These are phyloP conservation scores for Yarrowia galli DNA, from an alignment of 1,139 yeast species.

Conservation along the genomic window DNA sequence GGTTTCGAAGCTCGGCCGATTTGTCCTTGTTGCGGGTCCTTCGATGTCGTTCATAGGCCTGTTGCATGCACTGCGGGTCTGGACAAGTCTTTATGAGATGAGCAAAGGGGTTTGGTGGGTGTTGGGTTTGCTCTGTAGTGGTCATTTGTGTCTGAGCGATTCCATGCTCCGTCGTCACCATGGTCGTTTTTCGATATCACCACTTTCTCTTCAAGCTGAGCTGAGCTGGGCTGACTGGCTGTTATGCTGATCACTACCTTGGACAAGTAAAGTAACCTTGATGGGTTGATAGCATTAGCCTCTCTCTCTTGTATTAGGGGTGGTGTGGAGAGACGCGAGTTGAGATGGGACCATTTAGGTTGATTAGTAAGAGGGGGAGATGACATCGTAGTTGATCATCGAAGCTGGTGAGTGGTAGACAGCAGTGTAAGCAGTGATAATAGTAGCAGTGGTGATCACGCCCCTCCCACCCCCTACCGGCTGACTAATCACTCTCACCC, in stretches of 20 bases:
- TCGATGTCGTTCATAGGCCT: constrained; percentile 34
- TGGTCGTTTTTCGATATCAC: not conserved
- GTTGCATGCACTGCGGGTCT: constrained; percentile 20
- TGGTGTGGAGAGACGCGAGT: constrained; percentile 10
- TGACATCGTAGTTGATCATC: too few relatives aligned
- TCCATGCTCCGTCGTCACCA: constrained; percentile 35
- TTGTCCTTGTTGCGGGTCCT: constrained; percentile 33
- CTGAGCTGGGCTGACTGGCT: too few relatives aligned
- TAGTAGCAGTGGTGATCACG: too few relatives aligned
- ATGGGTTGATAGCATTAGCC: constrained; percentile 5
- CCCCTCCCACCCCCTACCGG: too few relatives aligned
- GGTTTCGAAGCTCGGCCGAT: constrained; percentile 5
- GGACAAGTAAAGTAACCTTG: constrained; percentile 15
- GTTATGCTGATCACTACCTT: constrained; percentile 6
- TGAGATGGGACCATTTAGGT: not conserved
- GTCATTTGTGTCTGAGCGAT: not conserved
- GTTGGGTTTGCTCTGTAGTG: too few relatives aligned
- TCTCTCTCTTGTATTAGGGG: not conserved
- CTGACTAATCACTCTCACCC: too few relatives aligned
- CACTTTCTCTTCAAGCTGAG: not conserved
- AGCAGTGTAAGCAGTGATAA: too few relatives aligned
- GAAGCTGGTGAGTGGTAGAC: too few relatives aligned
- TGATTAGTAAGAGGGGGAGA: constrained; percentile 1
- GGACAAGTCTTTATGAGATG: constrained; percentile 21
- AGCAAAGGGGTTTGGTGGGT: constrained; percentile 10